Conservation (phyloP, 257 asterid genomes). For the Haberlea rhodopensis region DNA sequence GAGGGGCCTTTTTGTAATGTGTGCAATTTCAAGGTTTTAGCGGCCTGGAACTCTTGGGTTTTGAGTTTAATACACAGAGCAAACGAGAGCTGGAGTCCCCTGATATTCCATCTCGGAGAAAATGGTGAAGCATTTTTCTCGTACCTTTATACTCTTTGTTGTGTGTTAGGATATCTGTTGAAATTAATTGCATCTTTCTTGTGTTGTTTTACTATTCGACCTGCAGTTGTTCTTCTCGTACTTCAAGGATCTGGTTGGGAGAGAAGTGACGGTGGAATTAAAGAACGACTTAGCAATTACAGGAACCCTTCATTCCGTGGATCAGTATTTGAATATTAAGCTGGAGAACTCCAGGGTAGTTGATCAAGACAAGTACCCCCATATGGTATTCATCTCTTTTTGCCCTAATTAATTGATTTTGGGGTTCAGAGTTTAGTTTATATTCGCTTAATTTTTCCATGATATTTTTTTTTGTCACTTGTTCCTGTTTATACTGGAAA, state of each 20-base stretch:
- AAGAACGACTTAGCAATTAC: conserved; percentile 94
- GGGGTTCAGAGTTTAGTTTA: conserved; percentile 25
- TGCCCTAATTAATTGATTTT: not conserved
- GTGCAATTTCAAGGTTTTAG: conserved; percentile 6
- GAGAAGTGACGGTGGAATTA: conserved; percentile 94
- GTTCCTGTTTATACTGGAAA: too few relatives aligned
- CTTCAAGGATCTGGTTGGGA: conserved; percentile 95
- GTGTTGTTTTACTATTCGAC: conserved; percentile 8
- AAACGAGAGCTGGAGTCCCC: conserved; percentile 1
- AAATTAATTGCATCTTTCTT: not conserved
- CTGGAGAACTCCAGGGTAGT: conserved; percentile 90
- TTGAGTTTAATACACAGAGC: conserved; percentile 19
- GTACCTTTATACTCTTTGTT: not conserved
- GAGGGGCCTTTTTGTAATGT: conserved; percentile 1
- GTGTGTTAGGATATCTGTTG: not conserved
- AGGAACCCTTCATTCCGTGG: conserved; percentile 93
- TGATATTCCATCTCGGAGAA: conserved; percentile 5
- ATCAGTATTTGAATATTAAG: conserved; percentile 94
- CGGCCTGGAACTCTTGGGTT: conserved; percentile 20
- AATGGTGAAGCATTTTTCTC: conserved; percentile 27
- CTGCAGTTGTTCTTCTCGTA: conserved; percentile 97
- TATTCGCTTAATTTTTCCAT: not conserved
- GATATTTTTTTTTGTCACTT: not conserved
- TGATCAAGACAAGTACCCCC: conserved; percentile 95
- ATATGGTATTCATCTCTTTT: conserved; percentile 55